Evolutionary conservation across 768 basidiomycete species (phyloP).

Genomic region (Mycena galericulata): DNA sequence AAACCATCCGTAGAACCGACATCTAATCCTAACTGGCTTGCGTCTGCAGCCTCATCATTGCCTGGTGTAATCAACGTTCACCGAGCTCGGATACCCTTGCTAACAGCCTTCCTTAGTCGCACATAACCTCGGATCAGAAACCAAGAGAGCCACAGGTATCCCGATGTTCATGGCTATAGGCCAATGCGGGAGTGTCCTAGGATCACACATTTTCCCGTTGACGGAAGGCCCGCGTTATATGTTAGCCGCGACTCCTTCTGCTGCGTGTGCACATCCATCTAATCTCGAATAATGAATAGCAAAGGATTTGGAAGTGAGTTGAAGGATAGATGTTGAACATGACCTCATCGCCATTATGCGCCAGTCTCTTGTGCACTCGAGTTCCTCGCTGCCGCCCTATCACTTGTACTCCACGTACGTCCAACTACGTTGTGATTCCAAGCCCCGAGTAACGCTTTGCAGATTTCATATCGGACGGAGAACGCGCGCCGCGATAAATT

Average conservation of each 20-base stretch:
- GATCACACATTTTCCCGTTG: slow-evolving; percentile 78
- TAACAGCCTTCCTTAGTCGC: slow-evolving; percentile 56
- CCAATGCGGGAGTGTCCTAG: slow-evolving; percentile 81
- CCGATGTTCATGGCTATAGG: slow-evolving; percentile 86
- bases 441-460: not conserved
- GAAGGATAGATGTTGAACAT: not conserved
- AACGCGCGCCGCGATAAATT: slow-evolving; percentile 66
- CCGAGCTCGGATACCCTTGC: not conserved
- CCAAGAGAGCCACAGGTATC: slow-evolving; percentile 80
- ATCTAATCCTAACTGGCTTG: not conserved
- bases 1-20: not conserved
- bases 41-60: slow-evolving; percentile 60
- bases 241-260: slow-evolving; percentile 51
- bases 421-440: not conserved
- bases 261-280: not conserved
- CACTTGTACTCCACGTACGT: slow-evolving; percentile 63
- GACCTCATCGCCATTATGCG: slow-evolving; percentile 19
- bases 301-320: slow-evolving; percentile 69
- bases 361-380: slow-evolving; percentile 63
- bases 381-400: slow-evolving; percentile 67
- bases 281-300: slow-evolving; percentile 45
- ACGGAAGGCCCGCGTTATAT: slow-evolving; percentile 74
- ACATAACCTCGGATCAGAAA: slow-evolving; percentile 83
- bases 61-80: slow-evolving; percentile 72
- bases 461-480: slow-evolving; percentile 75